These are phyloP conservation scores for Isabelozyma heimii DNA, from an alignment of 805 yeast genomes.

Conservation along the genomic window DNA sequence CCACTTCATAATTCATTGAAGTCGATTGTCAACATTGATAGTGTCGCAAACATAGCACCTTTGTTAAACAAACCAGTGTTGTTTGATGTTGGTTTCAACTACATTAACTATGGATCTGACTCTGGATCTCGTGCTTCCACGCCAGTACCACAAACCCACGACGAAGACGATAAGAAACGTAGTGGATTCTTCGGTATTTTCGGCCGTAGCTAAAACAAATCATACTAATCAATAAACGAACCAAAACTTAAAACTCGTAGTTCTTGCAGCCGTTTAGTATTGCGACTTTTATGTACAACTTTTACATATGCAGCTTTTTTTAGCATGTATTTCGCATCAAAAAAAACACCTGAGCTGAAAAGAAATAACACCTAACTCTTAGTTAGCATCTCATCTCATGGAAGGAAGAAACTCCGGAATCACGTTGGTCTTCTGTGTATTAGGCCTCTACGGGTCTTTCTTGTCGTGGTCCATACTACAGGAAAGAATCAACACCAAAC, in stretches of 20 bases:
- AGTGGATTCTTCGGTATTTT: constrained; percentile 73
- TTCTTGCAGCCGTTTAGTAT: too few species aligned
- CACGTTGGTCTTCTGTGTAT: constrained; percentile 30
- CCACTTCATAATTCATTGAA: constrained; percentile 24
- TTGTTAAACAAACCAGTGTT: constrained; percentile 83
- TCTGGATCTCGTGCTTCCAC: constrained; percentile 2
- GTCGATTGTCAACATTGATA: constrained; percentile 20
- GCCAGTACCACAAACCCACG: constrained; percentile 9
- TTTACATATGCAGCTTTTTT: too few species aligned
- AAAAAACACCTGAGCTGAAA: not conserved
- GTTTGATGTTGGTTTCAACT: constrained; percentile 87
- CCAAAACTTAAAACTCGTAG: too few species aligned
- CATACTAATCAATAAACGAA: not conserved
- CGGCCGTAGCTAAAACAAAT: constrained; percentile 47
- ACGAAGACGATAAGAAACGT: constrained; percentile 43
- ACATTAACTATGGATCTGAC: constrained; percentile 49
- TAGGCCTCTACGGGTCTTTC: constrained; percentile 83
- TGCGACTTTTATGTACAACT: too few species aligned
- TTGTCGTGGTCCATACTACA: constrained; percentile 91
- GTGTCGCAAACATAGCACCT: constrained; percentile 43
- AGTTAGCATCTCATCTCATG: not conserved
- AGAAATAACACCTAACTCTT: too few species aligned
- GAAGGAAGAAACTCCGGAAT: constrained; percentile 3
- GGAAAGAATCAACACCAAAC: constrained; percentile 77
- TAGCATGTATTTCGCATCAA: too few species aligned